Conservation (phyloP, 2,329 filamentous ascomycete species). For the Zymoseptoria pseudotritici region DNA sequence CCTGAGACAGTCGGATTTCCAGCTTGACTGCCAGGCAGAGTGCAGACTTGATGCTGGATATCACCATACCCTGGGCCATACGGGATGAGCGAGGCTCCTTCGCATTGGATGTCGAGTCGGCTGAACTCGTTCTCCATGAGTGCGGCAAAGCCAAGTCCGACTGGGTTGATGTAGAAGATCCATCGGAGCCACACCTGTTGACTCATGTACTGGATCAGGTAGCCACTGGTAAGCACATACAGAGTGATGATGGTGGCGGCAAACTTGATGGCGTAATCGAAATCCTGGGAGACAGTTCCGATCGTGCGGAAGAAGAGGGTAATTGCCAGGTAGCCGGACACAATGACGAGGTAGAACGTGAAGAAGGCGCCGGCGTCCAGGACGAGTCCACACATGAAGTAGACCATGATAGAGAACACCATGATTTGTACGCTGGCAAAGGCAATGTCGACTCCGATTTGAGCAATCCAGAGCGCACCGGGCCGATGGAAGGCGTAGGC, state of each 20-base stretch:
- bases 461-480: slow-evolving; percentile 73
- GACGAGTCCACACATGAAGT: slow-evolving; percentile 67
- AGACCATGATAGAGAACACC: slow-evolving; percentile 66
- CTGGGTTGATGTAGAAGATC: slow-evolving; percentile 68
- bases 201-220: slow-evolving; percentile 70
- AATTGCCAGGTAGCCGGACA: slow-evolving; percentile 48
- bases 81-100: slow-evolving; percentile 60
- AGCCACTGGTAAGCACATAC: slow-evolving; percentile 75
- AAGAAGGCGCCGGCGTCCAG: slow-evolving; percentile 71
- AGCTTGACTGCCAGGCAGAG: slow-evolving; percentile 61
- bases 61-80: slow-evolving; percentile 62
- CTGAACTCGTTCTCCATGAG: slow-evolving; percentile 86
- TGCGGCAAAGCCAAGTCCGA: slow-evolving; percentile 66
- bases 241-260: slow-evolving; percentile 71
- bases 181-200: slow-evolving; percentile 71
- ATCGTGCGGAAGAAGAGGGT: slow-evolving; percentile 71
- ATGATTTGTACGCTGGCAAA: slow-evolving; percentile 66
- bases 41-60: slow-evolving; percentile 72
- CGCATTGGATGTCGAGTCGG: slow-evolving; percentile 61
- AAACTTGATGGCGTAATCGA: slow-evolving; percentile 76
- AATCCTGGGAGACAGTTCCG: slow-evolving; percentile 68
- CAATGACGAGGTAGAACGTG: slow-evolving; percentile 55
- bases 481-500: slow-evolving; percentile 78
- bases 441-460: slow-evolving; percentile 66
- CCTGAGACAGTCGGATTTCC: slow-evolving; percentile 61